Evolutionary conservation across 805 yeast genomes (phyloP), one percentile per base, ranked within the genome.

Genomic region (Metschnikowia henanensis): DNA sequence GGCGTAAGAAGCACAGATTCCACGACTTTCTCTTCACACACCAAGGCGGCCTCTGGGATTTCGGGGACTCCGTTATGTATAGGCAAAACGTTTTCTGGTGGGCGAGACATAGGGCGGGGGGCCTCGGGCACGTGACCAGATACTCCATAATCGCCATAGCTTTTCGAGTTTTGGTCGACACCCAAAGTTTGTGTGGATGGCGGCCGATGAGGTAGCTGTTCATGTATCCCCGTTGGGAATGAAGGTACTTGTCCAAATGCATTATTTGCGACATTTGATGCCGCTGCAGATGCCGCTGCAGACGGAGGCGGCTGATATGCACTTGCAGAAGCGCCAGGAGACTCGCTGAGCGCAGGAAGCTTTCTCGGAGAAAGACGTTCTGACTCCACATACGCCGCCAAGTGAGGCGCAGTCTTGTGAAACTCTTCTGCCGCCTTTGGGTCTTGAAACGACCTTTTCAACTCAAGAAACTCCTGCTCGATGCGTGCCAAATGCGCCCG

Each of bases 401-500:
- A 19, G 12, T 41, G 22, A 4, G 45, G 45, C 15, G 45, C 45
- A 5, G 37, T 26, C 26, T 21, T 30, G 20, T 21, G 32, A 18
- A 41, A 32, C 20, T 41, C 45, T 10, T 37, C 61, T 10, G 49
- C 39, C 1, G 70, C 67, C 41, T 62, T 66, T 5, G 62, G 55
- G 2, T 60, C 45, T 9, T 63, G 61, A 42, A 85, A 62, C 25
- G 79, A 73, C 57, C 76, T 75, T 54, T 85, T 77, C 40, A 88
- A 65, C 53, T 83, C 90, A 45, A 78, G 77, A 49, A 85, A 80
- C 61, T 91, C 95, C 52, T 76, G 78, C 59, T 91, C 98, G 41
- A 92, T 76, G 72, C 82, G 85, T n/a, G 86, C 89, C 34, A 85
- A 79, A 46, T 87, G 74, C 13, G 92, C 95, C 35, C 98, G 72